Evolutionary conservation across 805 yeast species (phyloP).

Genomic region (Pichia phayaonensis): DNA sequence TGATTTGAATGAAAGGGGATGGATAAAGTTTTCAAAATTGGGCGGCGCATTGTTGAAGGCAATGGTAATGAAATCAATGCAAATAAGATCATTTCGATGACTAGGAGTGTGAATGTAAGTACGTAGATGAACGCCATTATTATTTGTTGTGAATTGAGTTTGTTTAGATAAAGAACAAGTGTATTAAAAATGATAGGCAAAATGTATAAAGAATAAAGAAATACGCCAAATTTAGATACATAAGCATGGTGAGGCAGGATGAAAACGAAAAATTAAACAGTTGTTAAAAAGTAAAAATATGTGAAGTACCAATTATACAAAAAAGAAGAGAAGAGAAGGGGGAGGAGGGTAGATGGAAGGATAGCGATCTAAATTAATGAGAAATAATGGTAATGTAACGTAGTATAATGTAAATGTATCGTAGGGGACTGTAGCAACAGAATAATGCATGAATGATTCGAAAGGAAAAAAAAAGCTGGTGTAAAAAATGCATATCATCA

Average conservation of each 20-base stretch:
- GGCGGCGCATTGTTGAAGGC: constrained; percentile 67
- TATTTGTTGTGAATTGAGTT: too few species aligned
- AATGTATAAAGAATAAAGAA: not conserved
- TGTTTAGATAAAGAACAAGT: not conserved
- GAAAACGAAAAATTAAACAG: too few species aligned
- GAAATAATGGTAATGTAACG: not conserved
- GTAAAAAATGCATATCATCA: not conserved
- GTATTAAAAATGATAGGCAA: not conserved
- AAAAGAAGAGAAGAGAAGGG: not conserved
- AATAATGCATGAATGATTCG: not conserved
- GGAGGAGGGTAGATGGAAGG: not conserved
- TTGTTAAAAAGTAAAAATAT: too few species aligned
- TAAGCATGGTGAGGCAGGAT: not conserved
- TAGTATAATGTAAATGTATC: not conserved
- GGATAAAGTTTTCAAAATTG: constrained; percentile 52
- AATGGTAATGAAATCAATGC: constrained; percentile 76
- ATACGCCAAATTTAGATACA: not conserved
- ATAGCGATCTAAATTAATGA: not conserved
- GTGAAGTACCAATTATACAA: too few species aligned
- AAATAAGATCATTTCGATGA: constrained; percentile 72
- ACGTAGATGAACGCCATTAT: constrained; percentile 27
- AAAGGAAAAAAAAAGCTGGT: not conserved
- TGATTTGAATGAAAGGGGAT: constrained; percentile 66
- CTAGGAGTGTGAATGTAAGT: constrained; percentile 60
- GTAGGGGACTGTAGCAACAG: not conserved